Base-by-base conservation (phyloP, 176 grass and related monocot species). In the Carex scoparia region DNA sequence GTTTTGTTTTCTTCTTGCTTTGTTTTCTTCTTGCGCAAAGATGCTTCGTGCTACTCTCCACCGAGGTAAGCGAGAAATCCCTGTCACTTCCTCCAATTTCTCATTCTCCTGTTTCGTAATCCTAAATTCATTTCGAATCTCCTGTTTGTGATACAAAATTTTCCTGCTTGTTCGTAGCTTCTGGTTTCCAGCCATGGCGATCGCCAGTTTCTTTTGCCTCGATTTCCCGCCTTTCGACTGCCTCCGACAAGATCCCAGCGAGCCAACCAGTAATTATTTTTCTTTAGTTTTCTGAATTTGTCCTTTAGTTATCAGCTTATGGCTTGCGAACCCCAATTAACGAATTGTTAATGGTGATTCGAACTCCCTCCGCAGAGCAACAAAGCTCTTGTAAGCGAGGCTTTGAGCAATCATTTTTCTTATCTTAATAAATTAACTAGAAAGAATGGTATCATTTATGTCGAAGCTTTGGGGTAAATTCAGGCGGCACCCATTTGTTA, bases 171-270 rank as follows among this genome's bases (percentile, higher is more conserved):
- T 62, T 72, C 27, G 90, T 91, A 94, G 94, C 87, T 75, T 65
- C 89, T 65, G 84, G 87, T 61, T 81, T 91, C 84, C 89, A 77
- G 80, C 48, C 80, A 69, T 86, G 92, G 79, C 84, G 86, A 79
- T 86, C 85, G n/a, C 83, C 86, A 69, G 81, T 90, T 86, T 42
- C 76, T 16, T 69, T 86, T 11, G 37, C 69, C 4, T 56, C 73
- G 2, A 48, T 86, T 57, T 76, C 56, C 27, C 91, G 69, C 82
- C 57, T 94, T 55, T 99, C 93, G 84, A 94, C 91, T 19, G 79
- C 89, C 6, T 87, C 89, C 12, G 48, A 86, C 74, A 84, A 84
- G 85, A 88, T 93, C 55, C 61, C 46, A 15, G 46, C 81, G n/a
- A 66, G 15, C 42, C 30, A 69, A 32, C 75, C 81, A 7, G 89